Evolutionary conservation across 2,329 filamentous ascomycete species (phyloP), one percentile per base, ranked within the genome.

Genomic region (Aspergillus ustus): DNA sequence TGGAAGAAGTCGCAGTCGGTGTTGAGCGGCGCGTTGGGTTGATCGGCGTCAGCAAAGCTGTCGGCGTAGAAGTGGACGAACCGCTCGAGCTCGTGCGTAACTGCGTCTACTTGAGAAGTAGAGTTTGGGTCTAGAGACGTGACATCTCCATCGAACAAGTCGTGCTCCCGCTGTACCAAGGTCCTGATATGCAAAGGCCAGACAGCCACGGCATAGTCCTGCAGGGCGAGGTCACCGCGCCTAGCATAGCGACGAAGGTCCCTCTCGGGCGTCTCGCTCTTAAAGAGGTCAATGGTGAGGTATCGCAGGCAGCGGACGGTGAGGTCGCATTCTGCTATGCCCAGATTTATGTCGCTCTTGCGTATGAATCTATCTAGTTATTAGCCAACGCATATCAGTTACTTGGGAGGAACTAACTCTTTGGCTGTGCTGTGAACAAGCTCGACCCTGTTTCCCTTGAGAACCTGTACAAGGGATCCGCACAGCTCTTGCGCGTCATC

Each of bases 361-460:
- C 17, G 31, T 28, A 57, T 44, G 29, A 57, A 57, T 5, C 55
- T 57, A 7, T 8, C 25, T 11, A 20, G 19, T 15, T 29, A 9
- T 57, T 31, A 57, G 52, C 7, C 17, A 28, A 48, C 3, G 13
- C 15, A 22, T 9, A 19, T 15, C 9, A 17, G 37, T 29, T 22
- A 17, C 13, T 19, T 19, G 9, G n/a, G 15, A 46, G 25, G 19
- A 15, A 3, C 52, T 44, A 45, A 61, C 59, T 45, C 2, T 57
- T 44, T 49, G 11, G 60, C 60, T 5, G 60, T 62, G 31, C 52
- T 59, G 45, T 60, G 60, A 6, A 62, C 48, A n/a, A 62, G 60
- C 57, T 62, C 60, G 22, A 62, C 19, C 2, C 57, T 17, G 20
- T 62, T 50, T 5, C 57, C 60, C 25, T 60, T 51, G 15, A 62